Conservation (phyloP, 179 eudicot genomes). For the Beta macrorhiza region DNA sequence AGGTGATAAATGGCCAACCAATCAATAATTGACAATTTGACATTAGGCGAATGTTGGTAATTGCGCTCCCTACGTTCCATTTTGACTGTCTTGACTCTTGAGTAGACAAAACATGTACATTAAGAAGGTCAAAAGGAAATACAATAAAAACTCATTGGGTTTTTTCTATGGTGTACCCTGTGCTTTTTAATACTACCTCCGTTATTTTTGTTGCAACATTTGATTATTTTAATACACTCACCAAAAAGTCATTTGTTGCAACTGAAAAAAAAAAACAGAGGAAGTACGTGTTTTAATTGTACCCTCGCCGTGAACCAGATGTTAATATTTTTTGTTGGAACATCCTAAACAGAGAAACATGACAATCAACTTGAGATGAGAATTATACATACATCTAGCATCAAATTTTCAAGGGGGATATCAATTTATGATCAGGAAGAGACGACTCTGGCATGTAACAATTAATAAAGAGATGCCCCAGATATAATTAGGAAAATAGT, state of each 20-base stretch:
- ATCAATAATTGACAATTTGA: not conserved
- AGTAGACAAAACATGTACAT: not conserved
- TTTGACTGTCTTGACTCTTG: not conserved
- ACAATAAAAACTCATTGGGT: no score
- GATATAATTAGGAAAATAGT: not conserved
- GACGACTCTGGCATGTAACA: not conserved
- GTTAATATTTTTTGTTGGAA: not conserved
- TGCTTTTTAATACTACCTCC: no score
- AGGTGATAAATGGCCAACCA: not conserved
- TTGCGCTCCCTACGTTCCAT: not conserved
- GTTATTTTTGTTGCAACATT: no score
- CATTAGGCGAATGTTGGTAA: not conserved
- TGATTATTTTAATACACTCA: no score
- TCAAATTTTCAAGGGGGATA: not conserved
- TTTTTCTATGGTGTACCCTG: no score
- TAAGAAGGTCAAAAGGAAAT: not conserved
- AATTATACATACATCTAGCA: not conserved
- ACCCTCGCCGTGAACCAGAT: no score
- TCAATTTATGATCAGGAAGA: not conserved
- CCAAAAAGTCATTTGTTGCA: no score
- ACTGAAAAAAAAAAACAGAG: no score
- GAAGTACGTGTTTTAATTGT: no score
- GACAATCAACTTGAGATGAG: not conserved
- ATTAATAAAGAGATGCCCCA: not conserved
- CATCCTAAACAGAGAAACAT: not conserved